A percentile compares a stretch with the other conserved stretches of the same genome.
phyloP scores from a whole-genome alignment of 371 early-diverging fungal genomes.

The Smittium culicis region DNA sequence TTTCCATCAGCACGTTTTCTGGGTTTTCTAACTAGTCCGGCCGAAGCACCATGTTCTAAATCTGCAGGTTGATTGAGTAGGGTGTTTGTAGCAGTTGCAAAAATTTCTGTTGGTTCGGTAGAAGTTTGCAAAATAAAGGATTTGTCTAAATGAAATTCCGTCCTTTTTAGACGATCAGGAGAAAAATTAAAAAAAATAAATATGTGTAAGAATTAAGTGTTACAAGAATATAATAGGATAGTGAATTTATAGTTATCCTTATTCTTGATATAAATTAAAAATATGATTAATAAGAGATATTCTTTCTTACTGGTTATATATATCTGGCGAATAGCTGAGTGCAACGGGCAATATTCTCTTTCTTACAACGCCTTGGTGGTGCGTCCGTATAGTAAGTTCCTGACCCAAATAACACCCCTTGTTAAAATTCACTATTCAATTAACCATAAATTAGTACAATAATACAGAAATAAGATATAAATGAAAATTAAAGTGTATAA shows the following conservation, averaged over 20 bases:
- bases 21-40: conserved; percentile 18
- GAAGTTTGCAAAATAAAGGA: no score
- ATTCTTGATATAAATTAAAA: no score
- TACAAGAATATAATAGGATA: background rate
- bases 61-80: no score
- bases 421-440: conserved; percentile 58
- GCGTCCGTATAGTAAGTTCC: conserved; percentile 89
- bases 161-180: no score
- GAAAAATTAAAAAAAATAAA: background rate
- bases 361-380: conserved; percentile 86
- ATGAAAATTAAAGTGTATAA: background rate
- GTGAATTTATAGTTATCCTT: no score
- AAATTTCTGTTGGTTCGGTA: no score
- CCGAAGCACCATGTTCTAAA: conserved; percentile 12
- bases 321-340: conserved; percentile 19
- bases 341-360: conserved; percentile 84
- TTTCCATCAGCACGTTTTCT: conserved; percentile 38
- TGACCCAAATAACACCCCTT: conserved; percentile 98
- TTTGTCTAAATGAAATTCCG: no score
- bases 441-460: background rate
- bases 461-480: background rate
- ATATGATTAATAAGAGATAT: background rate
- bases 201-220: background rate
- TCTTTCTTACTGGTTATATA: background rate
- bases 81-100: no score